Conservation (phyloP, 306 rosid species). For the Cotoneaster glaucophyllus region DNA sequence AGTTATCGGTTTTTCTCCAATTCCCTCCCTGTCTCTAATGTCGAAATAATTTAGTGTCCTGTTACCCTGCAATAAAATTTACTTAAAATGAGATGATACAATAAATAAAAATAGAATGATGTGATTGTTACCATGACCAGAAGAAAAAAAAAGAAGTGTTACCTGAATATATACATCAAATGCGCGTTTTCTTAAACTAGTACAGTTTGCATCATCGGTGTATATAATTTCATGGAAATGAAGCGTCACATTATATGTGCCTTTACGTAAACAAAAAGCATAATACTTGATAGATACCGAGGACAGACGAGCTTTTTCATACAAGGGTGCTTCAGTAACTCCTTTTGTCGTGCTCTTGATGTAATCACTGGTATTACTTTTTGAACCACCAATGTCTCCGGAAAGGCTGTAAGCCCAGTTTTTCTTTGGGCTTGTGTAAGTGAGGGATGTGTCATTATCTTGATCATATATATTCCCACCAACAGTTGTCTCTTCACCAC, state of each 20-base stretch:
- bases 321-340: not conserved
- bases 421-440: not conserved
- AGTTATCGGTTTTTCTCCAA: too few relatives aligned
- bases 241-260: conserved; percentile 23
- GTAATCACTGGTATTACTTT: too few relatives aligned
- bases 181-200: not conserved
- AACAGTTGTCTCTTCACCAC: not conserved
- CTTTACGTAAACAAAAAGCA: conserved; percentile 21
- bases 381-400: not conserved
- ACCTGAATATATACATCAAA: conserved; percentile 10
- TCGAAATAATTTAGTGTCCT: too few relatives aligned
- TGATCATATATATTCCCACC: conserved; percentile 6
- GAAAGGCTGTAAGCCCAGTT: conserved; percentile 21
- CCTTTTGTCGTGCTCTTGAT: too few relatives aligned
- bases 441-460: conserved; percentile 1
- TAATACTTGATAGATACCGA: conserved; percentile 23
- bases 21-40: too few relatives aligned
- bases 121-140: not conserved
- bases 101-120: too few relatives aligned
- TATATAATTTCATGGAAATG: conserved; percentile 20
- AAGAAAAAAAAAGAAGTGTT: too few relatives aligned
- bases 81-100: too few relatives aligned
- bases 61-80: too few relatives aligned
- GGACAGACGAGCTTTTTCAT: conserved; percentile 16
- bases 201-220: not conserved